Evolutionary conservation across 2,329 filamentous ascomycete species (phyloP).

Genomic region (Cladophialophora immunda): DNA sequence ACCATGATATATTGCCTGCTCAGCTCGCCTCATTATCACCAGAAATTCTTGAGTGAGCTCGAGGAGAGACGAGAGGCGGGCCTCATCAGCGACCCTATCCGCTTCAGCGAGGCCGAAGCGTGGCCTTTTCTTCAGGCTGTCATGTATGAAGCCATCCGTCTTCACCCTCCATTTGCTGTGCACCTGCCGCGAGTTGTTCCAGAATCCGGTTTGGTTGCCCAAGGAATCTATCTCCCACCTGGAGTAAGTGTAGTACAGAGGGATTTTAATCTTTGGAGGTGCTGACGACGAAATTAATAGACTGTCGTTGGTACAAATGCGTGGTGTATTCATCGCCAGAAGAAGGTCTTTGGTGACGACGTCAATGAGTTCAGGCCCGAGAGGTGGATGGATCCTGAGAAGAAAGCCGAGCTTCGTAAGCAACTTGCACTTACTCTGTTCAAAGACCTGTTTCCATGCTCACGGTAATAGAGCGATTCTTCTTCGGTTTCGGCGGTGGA

Average conservation of each 20-base stretch:
- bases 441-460: too few species aligned
- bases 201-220: conserved; percentile 24
- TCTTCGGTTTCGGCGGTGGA: too few species aligned
- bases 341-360: conserved; percentile 51
- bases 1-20: conserved; percentile 53
- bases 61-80: conserved; percentile 16
- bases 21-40: conserved; percentile 47
- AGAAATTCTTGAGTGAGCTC: conserved; percentile 23
- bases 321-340: conserved; percentile 53
- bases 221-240: conserved; percentile 21
- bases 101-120: conserved; percentile 18
- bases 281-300: neutral
- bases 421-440: too few species aligned
- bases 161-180: conserved; percentile 39
- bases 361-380: too few species aligned
- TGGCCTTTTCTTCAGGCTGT: conserved; percentile 27
- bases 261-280: too few species aligned
- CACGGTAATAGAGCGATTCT: too few species aligned
- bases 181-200: too few species aligned
- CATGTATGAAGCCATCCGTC: conserved; percentile 31
- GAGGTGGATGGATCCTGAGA: too few species aligned
- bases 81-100: conserved; percentile 18
- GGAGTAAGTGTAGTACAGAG: neutral
- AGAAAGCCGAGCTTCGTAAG: too few species aligned
- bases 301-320: conserved; percentile 36